Percentiles rank a stretch among this genome's conserved stretches.
Conservation (phyloP, 495 filamentous ascomycete genomes). For the Aspergillus ostianus region DNA sequence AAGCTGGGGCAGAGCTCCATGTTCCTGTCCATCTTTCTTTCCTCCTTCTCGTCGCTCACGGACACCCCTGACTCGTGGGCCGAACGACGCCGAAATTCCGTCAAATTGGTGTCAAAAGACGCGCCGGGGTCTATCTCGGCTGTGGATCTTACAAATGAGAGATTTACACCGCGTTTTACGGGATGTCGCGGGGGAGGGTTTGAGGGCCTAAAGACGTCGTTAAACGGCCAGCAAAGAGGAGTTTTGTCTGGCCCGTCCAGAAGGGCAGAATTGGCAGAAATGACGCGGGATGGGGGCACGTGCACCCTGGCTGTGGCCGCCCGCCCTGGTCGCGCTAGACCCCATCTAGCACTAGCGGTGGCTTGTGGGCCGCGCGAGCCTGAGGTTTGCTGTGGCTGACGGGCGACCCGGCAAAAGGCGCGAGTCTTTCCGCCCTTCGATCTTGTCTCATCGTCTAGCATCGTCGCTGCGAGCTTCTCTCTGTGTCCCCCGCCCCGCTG, state of each 20-base stretch:
- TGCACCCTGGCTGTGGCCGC: background rate
- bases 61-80: background rate
- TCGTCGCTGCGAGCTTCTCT: conserved; percentile 1
- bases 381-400: conserved; percentile 2
- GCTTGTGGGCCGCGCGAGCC: conserved; percentile 2
- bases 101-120: background rate
- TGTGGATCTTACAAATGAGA: background rate
- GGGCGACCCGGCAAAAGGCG: conserved; percentile 1
- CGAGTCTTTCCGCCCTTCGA: conserved; percentile 17
- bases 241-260: background rate
- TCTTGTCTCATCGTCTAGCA: background rate
- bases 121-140: background rate
- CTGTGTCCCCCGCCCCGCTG: background rate
- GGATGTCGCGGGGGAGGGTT: background rate
- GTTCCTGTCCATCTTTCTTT: conserved; percentile 12
- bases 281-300: conserved; percentile 15
- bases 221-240: background rate
- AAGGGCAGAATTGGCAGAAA: background rate
- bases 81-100: background rate
- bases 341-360: conserved; percentile 13
- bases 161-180: background rate
- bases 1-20: conserved; percentile 14
- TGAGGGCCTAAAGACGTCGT: background rate
- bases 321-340: conserved; percentile 7
- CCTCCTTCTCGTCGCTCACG: conserved; percentile 7